phyloP scores from a whole-genome alignment of 306 rosid genomes.

The Arachis stenosperma region DNA sequence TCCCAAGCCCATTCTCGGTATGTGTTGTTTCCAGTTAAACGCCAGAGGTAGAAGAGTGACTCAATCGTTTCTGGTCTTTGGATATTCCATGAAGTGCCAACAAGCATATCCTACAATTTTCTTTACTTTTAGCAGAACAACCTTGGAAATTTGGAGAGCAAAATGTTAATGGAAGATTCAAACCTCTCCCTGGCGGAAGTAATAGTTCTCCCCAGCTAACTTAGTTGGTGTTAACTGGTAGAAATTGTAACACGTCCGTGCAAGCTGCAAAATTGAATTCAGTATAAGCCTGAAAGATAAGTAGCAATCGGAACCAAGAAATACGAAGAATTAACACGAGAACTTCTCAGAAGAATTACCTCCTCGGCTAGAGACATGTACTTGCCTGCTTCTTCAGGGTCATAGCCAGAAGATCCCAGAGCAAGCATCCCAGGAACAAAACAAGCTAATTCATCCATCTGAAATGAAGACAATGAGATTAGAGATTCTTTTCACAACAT shows the following conservation, averaged over 20 bases:
- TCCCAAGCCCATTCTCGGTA: conserved; percentile 99
- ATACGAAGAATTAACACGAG: neutral
- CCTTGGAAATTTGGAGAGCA: conserved; percentile 18
- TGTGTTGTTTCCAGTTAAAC: conserved; percentile 87
- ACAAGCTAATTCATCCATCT: conserved; percentile 86
- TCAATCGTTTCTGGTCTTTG: conserved; percentile 94
- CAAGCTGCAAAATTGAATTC: conserved; percentile 63
- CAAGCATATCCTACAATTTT: conserved; percentile 76
- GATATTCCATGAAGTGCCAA: conserved; percentile 98
- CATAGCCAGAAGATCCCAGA: conserved; percentile 59
- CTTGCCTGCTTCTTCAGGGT: conserved; percentile 51
- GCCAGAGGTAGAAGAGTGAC: conserved; percentile 94
- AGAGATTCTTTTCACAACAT: conserved; percentile 29
- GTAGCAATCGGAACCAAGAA: conserved; percentile 20
- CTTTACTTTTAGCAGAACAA: conserved; percentile 33
- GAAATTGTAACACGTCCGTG: conserved; percentile 98
- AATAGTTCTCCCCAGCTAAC: conserved; percentile 95
- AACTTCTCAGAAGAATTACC: conserved; percentile 45
- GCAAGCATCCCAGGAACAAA: conserved; percentile 78
- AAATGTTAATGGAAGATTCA: conserved; percentile 40
- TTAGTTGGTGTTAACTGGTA: conserved; percentile 89
- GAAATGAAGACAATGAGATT: conserved; percentile 32
- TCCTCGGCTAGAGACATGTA: conserved; percentile 63
- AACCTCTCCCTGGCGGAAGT: conserved; percentile 77
- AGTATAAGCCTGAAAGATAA: conserved; percentile 9